A percentile compares a stretch with the other conserved stretches of the same genome.
These are phyloP conservation scores for Cercospora nicotianae DNA, from an alignment of 2,329 filamentous ascomycete genomes.

Conservation along the genomic window DNA sequence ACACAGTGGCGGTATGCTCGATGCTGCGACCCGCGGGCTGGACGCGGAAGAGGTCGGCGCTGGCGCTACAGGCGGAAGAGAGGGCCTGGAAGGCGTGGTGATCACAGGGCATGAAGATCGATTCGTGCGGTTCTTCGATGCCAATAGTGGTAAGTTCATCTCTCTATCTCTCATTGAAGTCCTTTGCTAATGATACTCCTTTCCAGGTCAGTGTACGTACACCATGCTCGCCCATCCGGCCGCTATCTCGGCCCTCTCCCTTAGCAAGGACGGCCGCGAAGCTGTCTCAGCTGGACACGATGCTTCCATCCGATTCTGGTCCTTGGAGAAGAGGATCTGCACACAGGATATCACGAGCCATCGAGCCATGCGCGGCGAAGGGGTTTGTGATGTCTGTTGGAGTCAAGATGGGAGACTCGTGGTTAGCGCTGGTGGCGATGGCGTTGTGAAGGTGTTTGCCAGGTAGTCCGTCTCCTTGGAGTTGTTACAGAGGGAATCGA, in stretches of 20 bases:
- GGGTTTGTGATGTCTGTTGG: conserved; percentile 92
- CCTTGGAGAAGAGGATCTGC: conserved; percentile 89
- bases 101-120: conserved; percentile 97
- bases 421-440: conserved; percentile 90
- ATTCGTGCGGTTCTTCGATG: conserved; percentile 96
- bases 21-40: conserved; percentile 59
- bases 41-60: conserved; percentile 74
- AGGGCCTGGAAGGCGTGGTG: conserved; percentile 79
- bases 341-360: conserved; percentile 94
- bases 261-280: conserved; percentile 91
- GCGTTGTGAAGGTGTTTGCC: conserved; percentile 89
- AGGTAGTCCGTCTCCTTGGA: conserved; percentile 17
- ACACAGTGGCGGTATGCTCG: conserved; percentile 55
- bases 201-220: conserved; percentile 93
- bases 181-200: conserved; percentile 22
- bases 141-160: conserved; percentile 82
- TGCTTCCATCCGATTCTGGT: conserved; percentile 94
- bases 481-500: no score
- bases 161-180: background rate
- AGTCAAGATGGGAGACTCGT: conserved; percentile 93
- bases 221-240: conserved; percentile 96
- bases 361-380: conserved; percentile 91
- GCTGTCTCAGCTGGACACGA: conserved; percentile 95
- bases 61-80: conserved; percentile 79
- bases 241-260: conserved; percentile 84